A percentile compares a stretch with the other conserved stretches of the same genome.
Conservation (phyloP, 768 basidiomycete species). For the Mycena filopes region DNA sequence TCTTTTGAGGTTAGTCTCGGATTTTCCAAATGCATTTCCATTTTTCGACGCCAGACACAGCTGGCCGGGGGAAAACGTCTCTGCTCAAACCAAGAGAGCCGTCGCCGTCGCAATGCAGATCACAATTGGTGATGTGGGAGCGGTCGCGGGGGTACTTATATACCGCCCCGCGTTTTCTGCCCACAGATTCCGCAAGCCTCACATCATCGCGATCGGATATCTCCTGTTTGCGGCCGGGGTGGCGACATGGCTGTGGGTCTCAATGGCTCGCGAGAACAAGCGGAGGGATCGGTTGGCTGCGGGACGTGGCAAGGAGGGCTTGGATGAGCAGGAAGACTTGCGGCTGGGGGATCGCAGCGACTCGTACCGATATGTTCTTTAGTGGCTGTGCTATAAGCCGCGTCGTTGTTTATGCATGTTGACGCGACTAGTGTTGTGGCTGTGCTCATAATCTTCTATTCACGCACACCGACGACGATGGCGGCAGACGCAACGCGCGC, state of each 20-base stretch:
- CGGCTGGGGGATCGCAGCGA: slow-evolving; percentile 53
- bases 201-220: slow-evolving; percentile 71
- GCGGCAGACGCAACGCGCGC: slow-evolving; percentile 54
- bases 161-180: slow-evolving; percentile 61
- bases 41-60: slow-evolving; percentile 33
- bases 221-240: slow-evolving; percentile 58
- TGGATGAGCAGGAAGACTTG: slow-evolving; percentile 37
- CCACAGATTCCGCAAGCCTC: slow-evolving; percentile 63
- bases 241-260: slow-evolving; percentile 55
- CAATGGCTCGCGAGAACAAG: slow-evolving; percentile 63
- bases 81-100: slow-evolving; percentile 73
- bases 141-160: slow-evolving; percentile 65
- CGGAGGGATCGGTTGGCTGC: slow-evolving; percentile 49
- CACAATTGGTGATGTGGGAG: slow-evolving; percentile 69
- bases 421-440: slow-evolving; percentile 3
- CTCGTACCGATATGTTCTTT: slow-evolving; percentile 53
- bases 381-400: not conserved
- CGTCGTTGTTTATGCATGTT: not conserved
- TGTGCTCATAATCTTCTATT: not conserved
- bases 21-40: not conserved
- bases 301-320: slow-evolving; percentile 36
- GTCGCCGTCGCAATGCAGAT: slow-evolving; percentile 73
- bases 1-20: slow-evolving; percentile 55
- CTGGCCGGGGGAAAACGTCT: slow-evolving; percentile 77
- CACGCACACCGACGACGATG: slow-evolving; percentile 2